phyloP scores from a whole-genome alignment of 2,329 filamentous ascomycete genomes.

The Cercospora nicotianae region DNA sequence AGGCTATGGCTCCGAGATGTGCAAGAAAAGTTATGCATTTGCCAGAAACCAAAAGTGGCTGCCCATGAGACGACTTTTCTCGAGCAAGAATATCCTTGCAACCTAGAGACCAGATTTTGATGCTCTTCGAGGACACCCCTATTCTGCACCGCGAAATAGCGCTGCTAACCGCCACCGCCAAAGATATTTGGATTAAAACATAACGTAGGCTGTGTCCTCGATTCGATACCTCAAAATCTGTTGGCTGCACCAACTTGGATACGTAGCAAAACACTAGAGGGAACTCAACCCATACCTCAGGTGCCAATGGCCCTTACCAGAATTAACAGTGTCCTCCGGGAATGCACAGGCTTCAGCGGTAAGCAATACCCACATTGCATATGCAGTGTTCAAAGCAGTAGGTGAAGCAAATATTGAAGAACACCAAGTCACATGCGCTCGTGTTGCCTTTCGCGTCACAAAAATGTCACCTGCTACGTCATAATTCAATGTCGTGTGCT shows the following conservation, averaged over 20 bases:
- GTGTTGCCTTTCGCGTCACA: not conserved
- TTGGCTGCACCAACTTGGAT: not conserved
- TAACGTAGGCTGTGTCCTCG: not conserved
- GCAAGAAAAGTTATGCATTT: not conserved
- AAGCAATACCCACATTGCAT: not conserved
- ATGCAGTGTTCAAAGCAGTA: not conserved
- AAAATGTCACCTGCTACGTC: conserved; percentile 7
- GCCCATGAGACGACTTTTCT: not conserved
- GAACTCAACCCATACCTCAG: not conserved
- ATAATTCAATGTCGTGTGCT: not conserved
- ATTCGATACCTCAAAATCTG: not conserved
- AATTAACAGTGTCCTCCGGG: too few relatives aligned
- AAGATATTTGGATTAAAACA: not conserved
- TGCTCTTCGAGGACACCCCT: not conserved
- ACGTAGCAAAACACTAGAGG: not conserved
- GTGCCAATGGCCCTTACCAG: too few relatives aligned
- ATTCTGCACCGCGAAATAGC: not conserved
- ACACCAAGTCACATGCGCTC: not conserved
- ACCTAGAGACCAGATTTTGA: not conserved
- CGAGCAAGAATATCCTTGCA: not conserved
- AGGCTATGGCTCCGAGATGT: not conserved
- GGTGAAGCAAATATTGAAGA: not conserved
- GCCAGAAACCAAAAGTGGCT: not conserved
- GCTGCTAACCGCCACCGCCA: not conserved
- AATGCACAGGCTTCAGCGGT: not conserved